Percentiles rank a stretch among this genome's conserved stretches.
Conservation (phyloP, 2,329 filamentous ascomycete genomes). For the Aureobasidium sp. region DNA sequence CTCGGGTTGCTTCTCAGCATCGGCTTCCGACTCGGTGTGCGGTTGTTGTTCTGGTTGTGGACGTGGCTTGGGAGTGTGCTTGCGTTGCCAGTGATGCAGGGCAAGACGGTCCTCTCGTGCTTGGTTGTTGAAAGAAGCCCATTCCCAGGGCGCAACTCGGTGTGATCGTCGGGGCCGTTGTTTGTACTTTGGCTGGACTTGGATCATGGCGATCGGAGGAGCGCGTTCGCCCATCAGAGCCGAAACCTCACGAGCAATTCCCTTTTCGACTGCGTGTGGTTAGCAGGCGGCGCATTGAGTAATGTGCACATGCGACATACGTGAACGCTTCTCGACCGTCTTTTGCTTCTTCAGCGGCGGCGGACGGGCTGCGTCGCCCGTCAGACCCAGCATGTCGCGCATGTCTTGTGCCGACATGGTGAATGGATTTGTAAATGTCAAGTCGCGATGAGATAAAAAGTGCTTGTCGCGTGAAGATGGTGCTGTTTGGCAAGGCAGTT, state of each 20-base stretch:
- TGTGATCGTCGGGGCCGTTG: slow-evolving; percentile 39
- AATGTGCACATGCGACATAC: slow-evolving; percentile 27
- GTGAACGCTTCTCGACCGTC: slow-evolving; percentile 48
- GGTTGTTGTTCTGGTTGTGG: slow-evolving; percentile 20
- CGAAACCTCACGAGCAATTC: slow-evolving; percentile 42
- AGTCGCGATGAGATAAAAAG: background rate
- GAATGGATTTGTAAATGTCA: background rate
- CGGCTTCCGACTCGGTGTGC: slow-evolving; percentile 20
- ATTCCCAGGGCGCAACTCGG: slow-evolving; percentile 37
- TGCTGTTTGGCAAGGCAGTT: background rate
- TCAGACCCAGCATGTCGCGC: slow-evolving; percentile 79
- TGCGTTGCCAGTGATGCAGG: slow-evolving; percentile 72
- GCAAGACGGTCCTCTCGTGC: slow-evolving; percentile 64
- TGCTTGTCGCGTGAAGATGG: background rate
- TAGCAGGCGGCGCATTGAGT: background rate
- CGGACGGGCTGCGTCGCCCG: slow-evolving; percentile 45
- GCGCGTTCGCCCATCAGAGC: slow-evolving; percentile 43
- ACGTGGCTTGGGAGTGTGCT: slow-evolving; percentile 29
- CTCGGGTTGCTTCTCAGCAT: slow-evolving; percentile 24
- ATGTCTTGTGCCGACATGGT: slow-evolving; percentile 47
- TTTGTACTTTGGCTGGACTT: slow-evolving; percentile 43
- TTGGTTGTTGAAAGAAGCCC: slow-evolving; percentile 65
- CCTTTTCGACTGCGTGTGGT: slow-evolving; percentile 24
- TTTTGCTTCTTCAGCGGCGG: slow-evolving; percentile 67
- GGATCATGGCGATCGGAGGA: slow-evolving; percentile 41